Conservation (phyloP, 108 stramenopile genomes). For the Mayamaea pseudoterrestris region DNA sequence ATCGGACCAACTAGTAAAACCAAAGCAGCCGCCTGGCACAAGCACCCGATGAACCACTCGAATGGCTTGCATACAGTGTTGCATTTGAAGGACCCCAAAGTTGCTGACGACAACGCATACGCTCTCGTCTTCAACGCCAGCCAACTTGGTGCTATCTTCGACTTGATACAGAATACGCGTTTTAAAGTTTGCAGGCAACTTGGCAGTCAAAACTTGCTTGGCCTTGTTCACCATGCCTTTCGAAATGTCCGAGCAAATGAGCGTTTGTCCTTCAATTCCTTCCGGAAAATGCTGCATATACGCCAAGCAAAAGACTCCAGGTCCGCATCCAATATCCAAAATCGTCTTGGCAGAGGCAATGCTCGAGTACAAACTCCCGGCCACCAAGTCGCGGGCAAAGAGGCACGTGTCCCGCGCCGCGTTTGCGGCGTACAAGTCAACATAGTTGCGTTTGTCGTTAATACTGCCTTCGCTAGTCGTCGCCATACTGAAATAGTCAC, state of each 20-base stretch:
- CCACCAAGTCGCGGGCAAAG: background rate
- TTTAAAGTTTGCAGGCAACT: background rate
- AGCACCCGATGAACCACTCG: background rate
- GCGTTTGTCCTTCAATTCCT: background rate
- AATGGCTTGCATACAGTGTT: background rate
- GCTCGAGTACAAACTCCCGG: background rate
- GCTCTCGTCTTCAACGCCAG: background rate
- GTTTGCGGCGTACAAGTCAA: background rate
- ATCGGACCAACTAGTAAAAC: too few species aligned
- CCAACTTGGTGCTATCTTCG: background rate
- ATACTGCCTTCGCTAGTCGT: too few species aligned
- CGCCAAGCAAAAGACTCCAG: background rate
- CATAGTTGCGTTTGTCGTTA: too few species aligned
- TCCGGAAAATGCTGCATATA: background rate
- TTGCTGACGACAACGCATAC: background rate
- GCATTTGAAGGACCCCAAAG: background rate
- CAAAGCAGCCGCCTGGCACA: too few species aligned
- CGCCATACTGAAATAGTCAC: too few species aligned
- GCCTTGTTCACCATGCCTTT: background rate
- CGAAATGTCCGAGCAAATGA: background rate
- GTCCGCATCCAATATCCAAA: background rate
- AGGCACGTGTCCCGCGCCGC: background rate
- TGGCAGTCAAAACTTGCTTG: background rate
- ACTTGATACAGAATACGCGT: background rate
- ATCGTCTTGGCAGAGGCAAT: constrained; percentile 1